Base-by-base conservation (phyloP, 2,329 filamentous ascomycete species). In the Emergomyces africanus region DNA sequence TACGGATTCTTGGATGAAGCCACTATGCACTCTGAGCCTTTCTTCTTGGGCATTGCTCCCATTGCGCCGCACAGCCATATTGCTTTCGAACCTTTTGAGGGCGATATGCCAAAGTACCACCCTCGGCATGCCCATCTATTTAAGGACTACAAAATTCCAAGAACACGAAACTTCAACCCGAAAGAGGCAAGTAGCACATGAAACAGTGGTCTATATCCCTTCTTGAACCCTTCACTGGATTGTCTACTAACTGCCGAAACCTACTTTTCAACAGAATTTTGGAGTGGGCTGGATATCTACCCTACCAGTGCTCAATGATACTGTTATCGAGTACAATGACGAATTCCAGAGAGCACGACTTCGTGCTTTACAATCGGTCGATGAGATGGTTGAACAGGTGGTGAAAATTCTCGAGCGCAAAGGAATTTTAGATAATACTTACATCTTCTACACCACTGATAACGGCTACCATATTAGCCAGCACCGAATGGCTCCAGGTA, bases 11-110 rank as follows among this genome's bases (percentile, higher is more conserved):
- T 89, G 0, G 77, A 83, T 3, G 79, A 86, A 44, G 85, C 81
- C 0, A 72, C 83, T 1, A 69, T 73, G 0, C 70, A 74, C 0
- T 70, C 74, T 0, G 74, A 77, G 35, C 86, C 86, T 0, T 89
- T 87, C 72, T 88, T 88, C 68, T 66, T 89, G 2, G 80, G 78
- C 0, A 75, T 86, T 9, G 83, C 85, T 0, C 86, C 86, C 0
- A 79, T 84, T 14, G 84, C 81, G 0, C 86, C 86, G 2, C 86
- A 89, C 64, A 76, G 77, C 37, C 80, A 83, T 44, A 67, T 66
- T 10, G 65, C 64, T 30, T 41, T 57, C 39, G 62, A 65, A 49
- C 58, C 64, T 20, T 39, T 66, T 6, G 63, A 35, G 1, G 72
- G 84, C 8, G 76, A 83, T 0, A 79, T 83, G 0, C 72, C 80